Evolutionary conservation across 2,329 filamentous ascomycete species (phyloP).

Genomic region (Cladosporium sp.): DNA sequence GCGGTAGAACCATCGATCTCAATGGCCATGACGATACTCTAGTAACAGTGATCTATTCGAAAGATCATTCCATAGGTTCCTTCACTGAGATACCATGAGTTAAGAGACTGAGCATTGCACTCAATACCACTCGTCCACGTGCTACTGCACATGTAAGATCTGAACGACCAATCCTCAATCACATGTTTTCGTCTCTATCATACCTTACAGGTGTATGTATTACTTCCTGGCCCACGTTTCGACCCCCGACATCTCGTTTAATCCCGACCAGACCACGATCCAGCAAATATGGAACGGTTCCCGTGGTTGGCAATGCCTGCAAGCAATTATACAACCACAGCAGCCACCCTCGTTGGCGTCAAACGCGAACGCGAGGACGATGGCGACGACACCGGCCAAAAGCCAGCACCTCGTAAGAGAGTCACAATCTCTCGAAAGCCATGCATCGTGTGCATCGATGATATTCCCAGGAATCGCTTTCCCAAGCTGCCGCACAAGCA

Average conservation of each 20-base stretch:
- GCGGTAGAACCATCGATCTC: not conserved
- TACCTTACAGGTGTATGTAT: no score
- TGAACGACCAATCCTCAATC: not conserved
- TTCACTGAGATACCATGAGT: not conserved
- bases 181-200: not conserved
- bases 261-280: not conserved
- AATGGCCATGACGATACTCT: not conserved
- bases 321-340: not conserved
- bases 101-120: not conserved
- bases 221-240: no score
- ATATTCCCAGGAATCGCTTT: slow-evolving; percentile 15
- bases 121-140: not conserved
- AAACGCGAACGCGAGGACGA: not conserved
- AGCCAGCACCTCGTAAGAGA: not conserved
- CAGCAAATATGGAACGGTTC: not conserved
- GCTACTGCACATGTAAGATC: not conserved
- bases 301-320: not conserved
- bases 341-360: not conserved
- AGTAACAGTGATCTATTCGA: not conserved
- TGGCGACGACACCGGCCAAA: not conserved
- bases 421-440: slow-evolving; percentile 4
- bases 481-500: slow-evolving; percentile 15
- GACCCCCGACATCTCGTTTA: no score
- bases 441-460: slow-evolving; percentile 23
- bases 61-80: not conserved